These are phyloP conservation scores for Xylariales sp. DNA, from an alignment of 2,329 filamentous ascomycete genomes.

Conservation along the genomic window DNA sequence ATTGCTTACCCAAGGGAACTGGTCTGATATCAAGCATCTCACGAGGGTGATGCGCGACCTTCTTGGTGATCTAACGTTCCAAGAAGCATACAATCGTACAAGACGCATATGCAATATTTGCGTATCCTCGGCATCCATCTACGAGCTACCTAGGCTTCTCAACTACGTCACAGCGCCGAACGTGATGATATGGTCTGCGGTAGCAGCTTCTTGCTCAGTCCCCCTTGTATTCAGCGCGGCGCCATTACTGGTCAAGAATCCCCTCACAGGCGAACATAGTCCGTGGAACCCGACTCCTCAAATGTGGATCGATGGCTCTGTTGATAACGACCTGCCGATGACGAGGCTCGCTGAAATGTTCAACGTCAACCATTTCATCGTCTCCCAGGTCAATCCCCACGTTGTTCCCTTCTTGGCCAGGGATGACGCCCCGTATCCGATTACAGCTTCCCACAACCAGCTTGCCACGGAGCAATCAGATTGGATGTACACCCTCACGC, in stretches of 20 bases:
- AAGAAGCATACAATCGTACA: constrained; percentile 93
- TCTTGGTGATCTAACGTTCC: constrained; percentile 87
- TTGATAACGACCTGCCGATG: constrained; percentile 92
- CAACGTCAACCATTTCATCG: constrained; percentile 97
- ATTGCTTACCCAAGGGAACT: constrained; percentile 74
- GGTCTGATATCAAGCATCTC: constrained; percentile 81
- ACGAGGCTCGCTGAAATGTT: constrained; percentile 89
- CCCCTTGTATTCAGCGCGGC: constrained; percentile 80
- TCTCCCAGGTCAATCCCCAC: constrained; percentile 94
- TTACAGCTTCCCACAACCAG: constrained; percentile 19
- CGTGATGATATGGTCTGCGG: constrained; percentile 93
- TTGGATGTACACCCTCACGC: constrained; percentile 64
- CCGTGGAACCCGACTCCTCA: constrained; percentile 85
- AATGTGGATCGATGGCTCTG: constrained; percentile 89
- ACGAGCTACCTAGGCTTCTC: constrained; percentile 79
- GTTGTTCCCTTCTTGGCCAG: constrained; percentile 79
- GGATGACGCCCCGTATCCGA: constrained; percentile 56
- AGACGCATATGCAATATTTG: constrained; percentile 89
- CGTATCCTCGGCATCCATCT: constrained; percentile 81
- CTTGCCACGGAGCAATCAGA: constrained; percentile 38
- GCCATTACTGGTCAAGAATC: constrained; percentile 78
- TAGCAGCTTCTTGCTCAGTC: constrained; percentile 92
- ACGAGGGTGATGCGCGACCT: constrained; percentile 74
- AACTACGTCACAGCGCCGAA: constrained; percentile 94
- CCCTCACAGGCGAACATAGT: constrained; percentile 67